Conservation (phyloP, 2,329 filamentous ascomycete species). For the Alternaria viburni region DNA sequence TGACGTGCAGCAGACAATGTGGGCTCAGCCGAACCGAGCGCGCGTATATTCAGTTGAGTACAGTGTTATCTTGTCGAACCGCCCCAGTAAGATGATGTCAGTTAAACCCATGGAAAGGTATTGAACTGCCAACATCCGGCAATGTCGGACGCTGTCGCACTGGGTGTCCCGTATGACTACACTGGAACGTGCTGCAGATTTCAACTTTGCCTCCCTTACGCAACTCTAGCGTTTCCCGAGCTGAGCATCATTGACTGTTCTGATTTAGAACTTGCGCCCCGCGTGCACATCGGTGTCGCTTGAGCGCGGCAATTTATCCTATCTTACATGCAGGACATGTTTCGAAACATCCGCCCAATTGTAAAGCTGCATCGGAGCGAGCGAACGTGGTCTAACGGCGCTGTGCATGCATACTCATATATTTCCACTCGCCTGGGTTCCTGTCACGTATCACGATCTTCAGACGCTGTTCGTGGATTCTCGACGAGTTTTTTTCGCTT, state of each 20-base stretch:
- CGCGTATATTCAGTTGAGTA: conserved; percentile 3
- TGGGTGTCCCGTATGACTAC: neutral
- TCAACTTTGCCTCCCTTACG: neutral
- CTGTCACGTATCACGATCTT: neutral
- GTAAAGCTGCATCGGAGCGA: conserved; percentile 3
- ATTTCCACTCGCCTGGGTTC: neutral
- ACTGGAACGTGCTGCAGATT: neutral
- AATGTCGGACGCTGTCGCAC: neutral
- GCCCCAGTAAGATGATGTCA: neutral
- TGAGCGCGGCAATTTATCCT: conserved; percentile 9
- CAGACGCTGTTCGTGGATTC: neutral
- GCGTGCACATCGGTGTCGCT: neutral
- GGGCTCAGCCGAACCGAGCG: conserved; percentile 12
- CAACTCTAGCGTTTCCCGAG: neutral
- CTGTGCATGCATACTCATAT: conserved; percentile 28
- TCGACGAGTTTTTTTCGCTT: neutral
- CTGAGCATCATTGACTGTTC: neutral
- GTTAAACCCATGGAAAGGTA: neutral
- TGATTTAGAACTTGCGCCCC: neutral
- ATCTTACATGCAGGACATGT: conserved; percentile 27
- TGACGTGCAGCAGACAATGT: conserved; percentile 11
- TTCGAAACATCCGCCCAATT: conserved; percentile 41
- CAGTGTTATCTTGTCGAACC: conserved; percentile 12
- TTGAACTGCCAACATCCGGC: neutral
- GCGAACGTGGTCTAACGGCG: conserved; percentile 7